Conservation (phyloP, 306 rosid genomes). For the Cyclanthera cordifolia region DNA sequence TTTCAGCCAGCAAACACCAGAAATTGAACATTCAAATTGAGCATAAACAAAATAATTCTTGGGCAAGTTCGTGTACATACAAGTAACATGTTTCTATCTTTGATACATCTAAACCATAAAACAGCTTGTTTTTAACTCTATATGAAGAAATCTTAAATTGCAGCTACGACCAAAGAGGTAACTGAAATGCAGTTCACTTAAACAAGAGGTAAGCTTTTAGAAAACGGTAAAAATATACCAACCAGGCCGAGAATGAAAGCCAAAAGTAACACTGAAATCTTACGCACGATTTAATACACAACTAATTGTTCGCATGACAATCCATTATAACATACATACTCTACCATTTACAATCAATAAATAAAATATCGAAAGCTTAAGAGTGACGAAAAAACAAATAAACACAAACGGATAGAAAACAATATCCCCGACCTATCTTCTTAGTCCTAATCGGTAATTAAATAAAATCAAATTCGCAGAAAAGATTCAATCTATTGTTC, state of each 20-base stretch:
- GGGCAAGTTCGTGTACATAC: background rate
- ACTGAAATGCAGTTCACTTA: background rate
- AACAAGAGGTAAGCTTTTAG: background rate
- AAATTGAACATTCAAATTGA: background rate
- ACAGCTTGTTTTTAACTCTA: background rate
- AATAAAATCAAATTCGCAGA: background rate
- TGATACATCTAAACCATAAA: background rate
- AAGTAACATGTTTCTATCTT: background rate
- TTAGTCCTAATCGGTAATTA: background rate
- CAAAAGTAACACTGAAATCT: background rate
- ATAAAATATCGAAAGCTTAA: background rate
- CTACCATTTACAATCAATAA: background rate
- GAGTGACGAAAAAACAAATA: background rate
- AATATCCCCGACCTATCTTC: background rate
- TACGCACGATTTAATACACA: background rate
- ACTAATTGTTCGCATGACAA: background rate
- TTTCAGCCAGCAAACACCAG: background rate
- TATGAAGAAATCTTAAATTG: background rate
- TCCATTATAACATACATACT: background rate
- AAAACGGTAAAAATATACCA: background rate
- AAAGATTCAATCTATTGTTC: background rate
- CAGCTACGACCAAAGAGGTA: background rate
- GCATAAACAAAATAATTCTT: background rate
- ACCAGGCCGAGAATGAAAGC: background rate
- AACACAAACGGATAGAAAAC: background rate